phyloP scores from a whole-genome alignment of 768 basidiomycete genomes.

The Tulasnella sp. region DNA sequence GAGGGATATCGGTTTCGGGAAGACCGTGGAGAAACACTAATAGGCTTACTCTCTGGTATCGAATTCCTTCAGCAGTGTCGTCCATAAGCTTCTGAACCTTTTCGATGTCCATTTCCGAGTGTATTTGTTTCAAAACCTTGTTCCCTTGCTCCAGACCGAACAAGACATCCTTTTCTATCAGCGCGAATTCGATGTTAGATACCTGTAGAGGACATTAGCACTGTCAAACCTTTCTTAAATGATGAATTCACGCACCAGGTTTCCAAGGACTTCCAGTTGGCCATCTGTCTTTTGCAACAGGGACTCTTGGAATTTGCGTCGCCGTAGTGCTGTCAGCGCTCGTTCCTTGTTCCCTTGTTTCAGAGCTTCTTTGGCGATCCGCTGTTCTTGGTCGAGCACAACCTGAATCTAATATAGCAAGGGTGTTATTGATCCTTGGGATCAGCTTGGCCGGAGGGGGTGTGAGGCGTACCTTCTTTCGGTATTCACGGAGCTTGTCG shows the following conservation, averaged over 20 bases:
- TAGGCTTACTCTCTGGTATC: slow-evolving; percentile 73
- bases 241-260: slow-evolving; percentile 56
- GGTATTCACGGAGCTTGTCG: slow-evolving; percentile 93
- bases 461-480: slow-evolving; percentile 64
- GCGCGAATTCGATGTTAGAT: slow-evolving; percentile 92
- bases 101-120: slow-evolving; percentile 89
- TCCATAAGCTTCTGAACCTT: slow-evolving; percentile 91
- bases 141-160: slow-evolving; percentile 93
- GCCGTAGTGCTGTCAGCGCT: slow-evolving; percentile 80
- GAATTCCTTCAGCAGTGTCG: slow-evolving; percentile 88
- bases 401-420: slow-evolving; percentile 63
- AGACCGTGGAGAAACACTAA: slow-evolving; percentile 5
- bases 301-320: slow-evolving; percentile 90
- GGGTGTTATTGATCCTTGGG: not conserved
- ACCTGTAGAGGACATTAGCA: slow-evolving; percentile 52
- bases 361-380: slow-evolving; percentile 81
- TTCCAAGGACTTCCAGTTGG: slow-evolving; percentile 84
- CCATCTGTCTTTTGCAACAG: slow-evolving; percentile 82
- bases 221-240: not conserved
- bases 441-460: not conserved
- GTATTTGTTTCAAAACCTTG: slow-evolving; percentile 87
- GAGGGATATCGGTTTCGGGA: too few relatives aligned
- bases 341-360: slow-evolving; percentile 78
- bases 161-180: slow-evolving; percentile 87
- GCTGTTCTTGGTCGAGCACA: slow-evolving; percentile 80